Evolutionary conservation across 1,284 basidiomycete species (phyloP).

Genomic region (Boletellus dicymbophilus): DNA sequence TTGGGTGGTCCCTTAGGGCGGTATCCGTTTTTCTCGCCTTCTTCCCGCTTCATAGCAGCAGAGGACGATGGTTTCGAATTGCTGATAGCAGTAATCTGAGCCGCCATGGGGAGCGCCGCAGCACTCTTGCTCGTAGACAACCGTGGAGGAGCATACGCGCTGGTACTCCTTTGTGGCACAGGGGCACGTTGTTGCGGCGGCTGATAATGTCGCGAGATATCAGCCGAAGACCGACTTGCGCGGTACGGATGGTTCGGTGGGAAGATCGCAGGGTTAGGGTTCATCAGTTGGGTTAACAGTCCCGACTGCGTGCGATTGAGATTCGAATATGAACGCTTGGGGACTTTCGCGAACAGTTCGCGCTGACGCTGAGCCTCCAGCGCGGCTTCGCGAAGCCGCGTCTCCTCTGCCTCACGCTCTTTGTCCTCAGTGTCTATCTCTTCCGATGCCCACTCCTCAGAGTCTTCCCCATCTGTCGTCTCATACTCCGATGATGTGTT

Average conservation of each 20-base stretch:
- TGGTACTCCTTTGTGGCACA: conserved; percentile 32
- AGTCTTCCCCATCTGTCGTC: conserved; percentile 51
- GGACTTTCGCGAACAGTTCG: conserved; percentile 78
- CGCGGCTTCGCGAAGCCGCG: conserved; percentile 44
- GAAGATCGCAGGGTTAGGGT: conserved; percentile 64
- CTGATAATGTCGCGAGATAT: conserved; percentile 39
- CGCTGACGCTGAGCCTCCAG: conserved; percentile 68
- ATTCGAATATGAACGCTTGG: conserved; percentile 64
- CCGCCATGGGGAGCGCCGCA: conserved; percentile 62
- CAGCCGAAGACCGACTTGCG: conserved; percentile 50
- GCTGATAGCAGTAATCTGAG: conserved; percentile 52
- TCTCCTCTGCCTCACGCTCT: conserved; percentile 35
- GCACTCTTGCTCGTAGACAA: conserved; percentile 64
- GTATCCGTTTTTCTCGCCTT: conserved; percentile 42
- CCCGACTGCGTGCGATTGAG: conserved; percentile 57
- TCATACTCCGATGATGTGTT: conserved; percentile 39
- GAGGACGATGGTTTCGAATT: conserved; percentile 26
- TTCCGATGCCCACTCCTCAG: conserved; percentile 56
- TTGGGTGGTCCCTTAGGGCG: conserved; percentile 65
- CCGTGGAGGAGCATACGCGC: conserved; percentile 28
- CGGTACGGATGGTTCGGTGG: conserved; percentile 61
- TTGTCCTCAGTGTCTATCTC: conserved; percentile 42
- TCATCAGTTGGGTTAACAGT: conserved; percentile 65
- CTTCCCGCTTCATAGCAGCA: conserved; percentile 15
- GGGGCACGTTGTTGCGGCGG: conserved; percentile 9